Conservation (phyloP, 352 stramenopile genomes). For the Globisporangium spinosum region DNA sequence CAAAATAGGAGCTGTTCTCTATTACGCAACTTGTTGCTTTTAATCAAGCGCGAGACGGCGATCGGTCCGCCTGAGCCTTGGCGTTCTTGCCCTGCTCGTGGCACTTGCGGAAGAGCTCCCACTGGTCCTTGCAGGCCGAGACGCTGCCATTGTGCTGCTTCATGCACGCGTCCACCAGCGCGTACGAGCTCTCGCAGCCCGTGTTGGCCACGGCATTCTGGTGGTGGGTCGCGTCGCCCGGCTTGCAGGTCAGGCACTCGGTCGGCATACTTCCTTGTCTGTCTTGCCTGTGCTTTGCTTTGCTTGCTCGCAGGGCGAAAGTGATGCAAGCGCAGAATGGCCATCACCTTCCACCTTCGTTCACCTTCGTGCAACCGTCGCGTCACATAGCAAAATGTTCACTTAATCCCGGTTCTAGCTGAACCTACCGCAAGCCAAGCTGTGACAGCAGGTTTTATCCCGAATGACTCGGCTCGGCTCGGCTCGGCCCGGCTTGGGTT, state of each 20-base stretch:
- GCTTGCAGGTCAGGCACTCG: constrained; percentile 73
- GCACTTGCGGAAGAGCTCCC: constrained; percentile 73
- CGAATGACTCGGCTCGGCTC: neutral
- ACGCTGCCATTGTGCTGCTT: constrained; percentile 72
- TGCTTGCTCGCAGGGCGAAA: neutral
- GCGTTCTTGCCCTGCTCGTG: constrained; percentile 49
- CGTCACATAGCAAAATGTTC: neutral
- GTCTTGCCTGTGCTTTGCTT: neutral
- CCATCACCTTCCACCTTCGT: neutral
- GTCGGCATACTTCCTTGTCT: constrained; percentile 40
- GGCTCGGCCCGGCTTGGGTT: neutral
- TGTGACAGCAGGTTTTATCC: neutral
- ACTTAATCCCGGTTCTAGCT: neutral
- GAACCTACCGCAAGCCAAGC: neutral
- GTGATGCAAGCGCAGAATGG: neutral
- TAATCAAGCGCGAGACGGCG: neutral
- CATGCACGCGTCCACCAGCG: constrained; percentile 78
- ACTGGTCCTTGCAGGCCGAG: constrained; percentile 72
- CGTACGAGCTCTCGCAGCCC: constrained; percentile 61
- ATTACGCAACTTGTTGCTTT: neutral
- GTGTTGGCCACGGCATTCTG: constrained; percentile 62
- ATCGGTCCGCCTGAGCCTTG: constrained; percentile 2
- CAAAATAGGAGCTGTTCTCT: neutral
- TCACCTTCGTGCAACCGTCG: neutral
- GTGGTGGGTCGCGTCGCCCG: constrained; percentile 62